Percentiles rank a stretch among this genome's conserved stretches.
Conservation (phyloP, 345 rosid genomes). For the Excoecaria agallocha region DNA sequence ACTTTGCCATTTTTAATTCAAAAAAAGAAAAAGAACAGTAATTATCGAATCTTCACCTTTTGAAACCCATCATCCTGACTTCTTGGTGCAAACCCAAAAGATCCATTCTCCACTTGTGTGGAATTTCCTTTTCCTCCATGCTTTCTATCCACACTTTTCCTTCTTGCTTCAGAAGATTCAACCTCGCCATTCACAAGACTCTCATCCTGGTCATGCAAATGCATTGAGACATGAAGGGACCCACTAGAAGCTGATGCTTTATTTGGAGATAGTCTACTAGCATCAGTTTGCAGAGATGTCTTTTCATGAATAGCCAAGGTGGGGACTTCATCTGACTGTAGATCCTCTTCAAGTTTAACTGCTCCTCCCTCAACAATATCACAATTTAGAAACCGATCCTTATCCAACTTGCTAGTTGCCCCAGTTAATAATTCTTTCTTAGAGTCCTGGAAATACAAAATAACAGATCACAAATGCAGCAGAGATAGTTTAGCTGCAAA, state of each 20-base stretch:
- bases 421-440: slow-evolving; percentile 43
- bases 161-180: slow-evolving; percentile 48
- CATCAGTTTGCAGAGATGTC: slow-evolving; percentile 42
- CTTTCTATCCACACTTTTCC: slow-evolving; percentile 36
- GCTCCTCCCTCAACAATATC: slow-evolving; percentile 47
- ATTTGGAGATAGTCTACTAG: slow-evolving; percentile 35
- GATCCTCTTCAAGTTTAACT: slow-evolving; percentile 57
- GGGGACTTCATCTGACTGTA: slow-evolving; percentile 76
- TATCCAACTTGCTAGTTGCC: slow-evolving; percentile 41
- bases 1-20: background rate
- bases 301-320: slow-evolving; percentile 64
- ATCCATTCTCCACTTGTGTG: slow-evolving; percentile 41
- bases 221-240: slow-evolving; percentile 33
- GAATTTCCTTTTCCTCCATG: slow-evolving; percentile 50
- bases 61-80: slow-evolving; percentile 50
- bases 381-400: slow-evolving; percentile 41
- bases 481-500: slow-evolving; percentile 6
- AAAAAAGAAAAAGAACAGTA: background rate
- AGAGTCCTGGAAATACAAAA: slow-evolving; percentile 47
- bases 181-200: slow-evolving; percentile 41
- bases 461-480: slow-evolving; percentile 3
- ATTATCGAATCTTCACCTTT: slow-evolving; percentile 50
- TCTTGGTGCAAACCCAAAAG: slow-evolving; percentile 52
- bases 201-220: slow-evolving; percentile 42
- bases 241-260: slow-evolving; percentile 37